Conservation (phyloP, 202 grass and related monocot species). For the Dendrocalamus latiflorus region DNA sequence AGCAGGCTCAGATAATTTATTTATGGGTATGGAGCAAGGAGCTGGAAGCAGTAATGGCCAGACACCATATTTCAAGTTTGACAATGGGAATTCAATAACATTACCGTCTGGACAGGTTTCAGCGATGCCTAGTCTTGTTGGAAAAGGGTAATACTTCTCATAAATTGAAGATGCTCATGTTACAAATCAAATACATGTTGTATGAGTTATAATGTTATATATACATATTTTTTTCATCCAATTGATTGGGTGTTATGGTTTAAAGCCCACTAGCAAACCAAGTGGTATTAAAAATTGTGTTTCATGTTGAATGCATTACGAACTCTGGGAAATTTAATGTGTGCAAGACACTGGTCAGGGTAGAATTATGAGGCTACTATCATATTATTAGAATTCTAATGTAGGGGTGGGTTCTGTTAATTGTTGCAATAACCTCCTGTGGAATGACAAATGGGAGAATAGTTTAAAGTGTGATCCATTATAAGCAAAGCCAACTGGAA, state of each 20-base stretch:
- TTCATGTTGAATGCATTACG: neutral
- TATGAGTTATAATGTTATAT: neutral
- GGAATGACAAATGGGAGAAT: neutral
- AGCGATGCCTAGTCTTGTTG: constrained; percentile 51
- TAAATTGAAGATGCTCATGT: constrained; percentile 1
- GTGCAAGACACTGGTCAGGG: neutral
- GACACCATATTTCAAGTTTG: constrained; percentile 45
- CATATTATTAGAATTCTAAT: neutral
- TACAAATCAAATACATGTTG: neutral
- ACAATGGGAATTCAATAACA: constrained; percentile 43
- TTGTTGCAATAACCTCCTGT: neutral
- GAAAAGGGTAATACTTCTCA: constrained; percentile 66
- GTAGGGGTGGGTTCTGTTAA: neutral
- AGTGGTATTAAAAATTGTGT: neutral
- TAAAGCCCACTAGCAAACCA: neutral
- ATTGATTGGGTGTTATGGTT: neutral
- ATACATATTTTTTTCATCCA: neutral
- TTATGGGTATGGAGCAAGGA: constrained; percentile 43
- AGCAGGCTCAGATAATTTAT: constrained; percentile 37
- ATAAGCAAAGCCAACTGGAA: neutral
- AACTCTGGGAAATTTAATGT: neutral
- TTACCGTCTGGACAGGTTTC: constrained; percentile 43
- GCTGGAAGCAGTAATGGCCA: constrained; percentile 50
- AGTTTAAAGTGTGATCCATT: neutral
- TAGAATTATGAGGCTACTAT: neutral